These are phyloP conservation scores for Cephaloascus albidus DNA, from an alignment of 805 yeast genomes.

Conservation along the genomic window DNA sequence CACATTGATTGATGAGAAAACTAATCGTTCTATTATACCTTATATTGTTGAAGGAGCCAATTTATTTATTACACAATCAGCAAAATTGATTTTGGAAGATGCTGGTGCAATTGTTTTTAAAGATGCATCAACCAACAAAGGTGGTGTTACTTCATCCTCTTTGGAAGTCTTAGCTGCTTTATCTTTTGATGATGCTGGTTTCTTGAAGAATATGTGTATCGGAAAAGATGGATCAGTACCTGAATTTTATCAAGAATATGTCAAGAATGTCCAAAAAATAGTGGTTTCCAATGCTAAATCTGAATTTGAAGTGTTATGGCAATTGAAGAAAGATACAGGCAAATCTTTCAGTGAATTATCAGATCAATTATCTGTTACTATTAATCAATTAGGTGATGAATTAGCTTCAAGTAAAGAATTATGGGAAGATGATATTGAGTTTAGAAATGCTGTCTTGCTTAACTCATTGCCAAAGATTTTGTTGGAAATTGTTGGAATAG, in stretches of 20 bases:
- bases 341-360: slow-evolving; percentile 60
- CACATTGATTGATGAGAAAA: slow-evolving; percentile 58
- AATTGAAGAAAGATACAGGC: slow-evolving; percentile 55
- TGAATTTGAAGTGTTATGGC: slow-evolving; percentile 87
- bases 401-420: slow-evolving; percentile 71
- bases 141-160: slow-evolving; percentile 97
- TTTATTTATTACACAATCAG: slow-evolving; percentile 88
- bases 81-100: slow-evolving; percentile 75
- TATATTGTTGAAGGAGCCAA: slow-evolving; percentile 97
- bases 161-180: slow-evolving; percentile 92
- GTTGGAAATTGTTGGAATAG: slow-evolving; percentile 57
- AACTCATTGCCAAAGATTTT: slow-evolving; percentile 75
- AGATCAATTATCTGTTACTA: slow-evolving; percentile 75
- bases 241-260: slow-evolving; percentile 73
- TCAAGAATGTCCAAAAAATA: slow-evolving; percentile 69
- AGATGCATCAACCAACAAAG: slow-evolving; percentile 96
- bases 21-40: slow-evolving; percentile 72
- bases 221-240: slow-evolving; percentile 47
- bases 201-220: slow-evolving; percentile 72
- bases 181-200: slow-evolving; percentile 78
- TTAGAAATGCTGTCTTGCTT: slow-evolving; percentile 68
- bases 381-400: slow-evolving; percentile 80
- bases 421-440: slow-evolving; percentile 70
- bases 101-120: slow-evolving; percentile 86
- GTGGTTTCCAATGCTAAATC: slow-evolving; percentile 69